phyloP scores from a whole-genome alignment of 2,329 filamentous ascomycete genomes.

The Colletotrichum navitas region DNA sequence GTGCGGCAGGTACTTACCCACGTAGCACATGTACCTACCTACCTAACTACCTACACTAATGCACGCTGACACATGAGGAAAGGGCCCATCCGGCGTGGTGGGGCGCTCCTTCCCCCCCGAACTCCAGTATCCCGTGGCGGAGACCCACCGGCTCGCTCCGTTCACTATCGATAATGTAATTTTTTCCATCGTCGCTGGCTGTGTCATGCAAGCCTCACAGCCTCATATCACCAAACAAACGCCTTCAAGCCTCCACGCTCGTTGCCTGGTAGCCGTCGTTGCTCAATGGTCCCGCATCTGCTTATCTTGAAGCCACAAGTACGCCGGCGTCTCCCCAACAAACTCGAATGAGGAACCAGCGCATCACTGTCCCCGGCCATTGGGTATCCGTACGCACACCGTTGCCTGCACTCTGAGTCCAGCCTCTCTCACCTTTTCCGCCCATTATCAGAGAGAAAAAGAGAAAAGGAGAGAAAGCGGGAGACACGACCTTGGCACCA shows the following conservation, averaged over 20 bases:
- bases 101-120: slow-evolving; percentile 6
- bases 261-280: neutral
- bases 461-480: too few species aligned
- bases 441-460: neutral
- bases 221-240: slow-evolving; percentile 13
- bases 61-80: neutral
- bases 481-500: neutral
- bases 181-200: slow-evolving; percentile 31
- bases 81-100: neutral
- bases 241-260: neutral
- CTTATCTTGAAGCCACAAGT: slow-evolving; percentile 26
- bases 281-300: neutral
- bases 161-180: slow-evolving; percentile 39
- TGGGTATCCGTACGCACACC: neutral
- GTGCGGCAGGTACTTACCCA: too few species aligned
- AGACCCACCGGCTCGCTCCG: neutral
- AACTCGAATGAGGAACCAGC: slow-evolving; percentile 11
- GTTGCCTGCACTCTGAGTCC: neutral
- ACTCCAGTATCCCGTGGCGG: neutral
- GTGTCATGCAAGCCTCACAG: neutral
- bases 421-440: neutral
- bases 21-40: neutral
- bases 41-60: neutral
- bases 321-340: slow-evolving; percentile 10
- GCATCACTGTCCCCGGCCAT: neutral